Evolutionary conservation across 768 basidiomycete genomes (phyloP).

Genomic region (Phaeotremella fagi): DNA sequence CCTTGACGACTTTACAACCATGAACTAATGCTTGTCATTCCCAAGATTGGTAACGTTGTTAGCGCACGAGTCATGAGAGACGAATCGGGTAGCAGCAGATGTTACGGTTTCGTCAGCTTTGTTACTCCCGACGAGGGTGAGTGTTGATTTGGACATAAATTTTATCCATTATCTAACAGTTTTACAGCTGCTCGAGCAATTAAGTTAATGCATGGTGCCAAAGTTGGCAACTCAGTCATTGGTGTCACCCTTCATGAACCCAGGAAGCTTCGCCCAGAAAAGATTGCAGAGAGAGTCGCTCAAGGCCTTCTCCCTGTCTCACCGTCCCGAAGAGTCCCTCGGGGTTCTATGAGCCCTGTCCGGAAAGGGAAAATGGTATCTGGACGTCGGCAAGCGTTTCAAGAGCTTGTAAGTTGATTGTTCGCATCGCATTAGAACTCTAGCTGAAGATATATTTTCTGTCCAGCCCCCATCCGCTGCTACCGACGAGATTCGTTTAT

Average conservation of each 20-base stretch:
- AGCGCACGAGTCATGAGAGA: slow-evolving; percentile 73
- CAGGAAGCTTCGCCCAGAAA: slow-evolving; percentile 32
- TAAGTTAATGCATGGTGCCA: slow-evolving; percentile 16
- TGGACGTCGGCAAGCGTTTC: background rate
- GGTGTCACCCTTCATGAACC: slow-evolving; percentile 37
- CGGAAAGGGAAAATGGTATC: background rate
- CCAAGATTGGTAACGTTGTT: slow-evolving; percentile 31
- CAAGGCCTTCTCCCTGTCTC: slow-evolving; percentile 1
- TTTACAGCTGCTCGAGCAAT: slow-evolving; percentile 28
- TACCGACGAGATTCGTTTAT: slow-evolving; percentile 24
- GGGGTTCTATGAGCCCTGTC: slow-evolving; percentile 15
- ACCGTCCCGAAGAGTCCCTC: background rate
- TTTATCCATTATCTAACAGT: background rate
- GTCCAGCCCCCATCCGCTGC: slow-evolving; percentile 1
- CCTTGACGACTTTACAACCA: background rate
- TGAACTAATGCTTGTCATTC: background rate
- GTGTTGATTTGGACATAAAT: background rate
- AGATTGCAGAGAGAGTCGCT: slow-evolving; percentile 19
- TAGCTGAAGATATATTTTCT: background rate
- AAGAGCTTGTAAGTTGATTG: background rate
- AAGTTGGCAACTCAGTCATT: slow-evolving; percentile 20
- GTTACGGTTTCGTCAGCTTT: slow-evolving; percentile 91
- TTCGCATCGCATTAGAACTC: background rate
- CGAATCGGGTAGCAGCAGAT: slow-evolving; percentile 86
- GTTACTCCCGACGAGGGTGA: slow-evolving; percentile 44